These are phyloP conservation scores for Syzygium malaccense DNA, from an alignment of 441 rosid species.

Conservation along the genomic window DNA sequence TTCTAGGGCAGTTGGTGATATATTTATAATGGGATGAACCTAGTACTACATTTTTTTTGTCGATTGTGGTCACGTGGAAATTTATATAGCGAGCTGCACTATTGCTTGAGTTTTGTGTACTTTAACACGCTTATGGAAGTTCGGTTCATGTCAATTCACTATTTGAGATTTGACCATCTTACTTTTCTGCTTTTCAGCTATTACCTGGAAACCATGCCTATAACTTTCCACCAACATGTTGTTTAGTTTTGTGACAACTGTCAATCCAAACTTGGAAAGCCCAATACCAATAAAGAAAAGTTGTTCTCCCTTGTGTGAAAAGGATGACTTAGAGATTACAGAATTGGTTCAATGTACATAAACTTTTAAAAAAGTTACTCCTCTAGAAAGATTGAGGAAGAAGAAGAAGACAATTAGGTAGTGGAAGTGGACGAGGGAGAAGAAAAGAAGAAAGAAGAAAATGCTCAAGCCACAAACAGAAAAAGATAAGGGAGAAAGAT, in stretches of 20 bases:
- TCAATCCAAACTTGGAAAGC: constrained; percentile 8
- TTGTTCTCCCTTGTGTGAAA: not conserved
- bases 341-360: not conserved
- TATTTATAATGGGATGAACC: too few relatives aligned
- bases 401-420: not conserved
- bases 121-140: too few relatives aligned
- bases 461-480: not conserved
- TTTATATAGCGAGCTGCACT: too few relatives aligned
- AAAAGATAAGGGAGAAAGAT: not conserved
- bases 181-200: constrained; percentile 20
- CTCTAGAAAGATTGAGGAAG: not conserved
- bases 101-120: too few relatives aligned
- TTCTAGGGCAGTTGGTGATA: too few relatives aligned
- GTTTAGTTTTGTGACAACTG: constrained; percentile 54
- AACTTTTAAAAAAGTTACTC: too few relatives aligned
- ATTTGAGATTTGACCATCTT: not conserved
- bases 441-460: not conserved
- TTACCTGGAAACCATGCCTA: constrained; percentile 20
- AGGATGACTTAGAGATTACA: not conserved
- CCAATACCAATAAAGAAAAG: too few relatives aligned
- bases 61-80: too few relatives aligned
- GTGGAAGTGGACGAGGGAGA: not conserved
- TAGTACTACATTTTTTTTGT: too few relatives aligned
- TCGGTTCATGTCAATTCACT: not conserved
- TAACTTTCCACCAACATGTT: constrained; percentile 30